phyloP scores from a whole-genome alignment of 345 rosid genomes.

The Murraya koenigii region DNA sequence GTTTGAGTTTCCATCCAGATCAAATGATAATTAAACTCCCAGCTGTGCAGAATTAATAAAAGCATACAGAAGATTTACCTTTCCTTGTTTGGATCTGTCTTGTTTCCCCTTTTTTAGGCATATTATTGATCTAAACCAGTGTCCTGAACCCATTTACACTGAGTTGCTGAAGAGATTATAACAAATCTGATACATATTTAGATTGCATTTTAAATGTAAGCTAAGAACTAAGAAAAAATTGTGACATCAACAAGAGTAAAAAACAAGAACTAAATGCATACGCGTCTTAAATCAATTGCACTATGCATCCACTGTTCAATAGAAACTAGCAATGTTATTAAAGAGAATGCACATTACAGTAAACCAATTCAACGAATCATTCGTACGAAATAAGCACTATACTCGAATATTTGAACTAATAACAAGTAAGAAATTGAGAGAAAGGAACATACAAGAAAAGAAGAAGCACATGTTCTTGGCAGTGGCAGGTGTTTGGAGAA shows the following conservation, averaged over 20 bases:
- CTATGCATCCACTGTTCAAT: background rate
- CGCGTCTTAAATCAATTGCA: background rate
- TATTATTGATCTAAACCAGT: constrained; percentile 47
- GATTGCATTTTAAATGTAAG: background rate
- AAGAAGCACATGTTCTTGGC: background rate
- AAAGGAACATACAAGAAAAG: constrained; percentile 23
- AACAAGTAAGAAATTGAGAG: background rate
- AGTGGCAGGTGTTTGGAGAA: background rate
- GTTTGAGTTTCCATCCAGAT: background rate
- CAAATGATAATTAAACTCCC: background rate
- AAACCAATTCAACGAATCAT: too few relatives aligned
- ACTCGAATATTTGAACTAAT: too few relatives aligned
- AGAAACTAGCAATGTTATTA: background rate
- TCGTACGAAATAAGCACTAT: too few relatives aligned
- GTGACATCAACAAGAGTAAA: background rate
- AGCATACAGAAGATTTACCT: constrained; percentile 30
- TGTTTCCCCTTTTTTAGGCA: constrained; percentile 38
- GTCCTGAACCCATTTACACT: constrained; percentile 51
- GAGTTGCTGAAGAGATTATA: constrained; percentile 15
- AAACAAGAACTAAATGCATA: background rate
- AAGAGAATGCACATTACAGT: background rate
- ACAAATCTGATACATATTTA: constrained; percentile 2
- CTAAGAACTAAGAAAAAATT: background rate
- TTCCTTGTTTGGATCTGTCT: constrained; percentile 37
- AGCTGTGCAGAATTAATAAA: background rate